Conservation (phyloP, 2,329 filamentous ascomycete genomes). For the Alternaria ethzedia region DNA sequence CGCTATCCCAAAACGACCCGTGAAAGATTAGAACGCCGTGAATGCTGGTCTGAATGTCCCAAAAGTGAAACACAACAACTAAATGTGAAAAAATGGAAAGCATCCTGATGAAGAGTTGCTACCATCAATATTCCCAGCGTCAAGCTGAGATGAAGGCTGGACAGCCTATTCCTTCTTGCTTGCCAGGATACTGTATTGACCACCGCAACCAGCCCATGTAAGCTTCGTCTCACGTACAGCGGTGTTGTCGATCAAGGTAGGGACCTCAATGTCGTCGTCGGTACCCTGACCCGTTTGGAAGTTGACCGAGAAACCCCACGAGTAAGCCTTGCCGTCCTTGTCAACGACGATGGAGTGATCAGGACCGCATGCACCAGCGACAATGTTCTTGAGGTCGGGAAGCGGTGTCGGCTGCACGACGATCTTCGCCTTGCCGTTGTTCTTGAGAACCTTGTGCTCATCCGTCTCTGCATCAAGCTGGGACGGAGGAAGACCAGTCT, state of each 20-base stretch:
- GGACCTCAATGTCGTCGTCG: conserved; percentile 78
- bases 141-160: not conserved
- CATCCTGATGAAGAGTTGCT: conserved; percentile 5
- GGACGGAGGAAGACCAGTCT: conserved; percentile 54
- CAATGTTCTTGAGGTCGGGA: conserved; percentile 63
- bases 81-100: conserved; percentile 11
- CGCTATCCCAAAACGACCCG: conserved; percentile 14
- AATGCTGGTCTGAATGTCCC: conserved; percentile 22
- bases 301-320: conserved; percentile 81
- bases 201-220: conserved; percentile 81
- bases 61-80: conserved; percentile 4
- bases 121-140: not conserved
- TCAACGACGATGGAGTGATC: conserved; percentile 78
- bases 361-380: conserved; percentile 66
- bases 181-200: conserved; percentile 77
- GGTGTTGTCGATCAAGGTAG: conserved; percentile 83
- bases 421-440: conserved; percentile 72
- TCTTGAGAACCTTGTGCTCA: conserved; percentile 50
- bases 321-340: conserved; percentile 71
- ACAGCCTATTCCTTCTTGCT: conserved; percentile 33
- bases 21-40: conserved; percentile 25
- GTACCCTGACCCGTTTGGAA: conserved; percentile 81
- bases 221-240: conserved; percentile 78
- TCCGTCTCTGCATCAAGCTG: conserved; percentile 49
- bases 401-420: conserved; percentile 70